These are phyloP conservation scores for Hypoxylon sp. DNA, from an alignment of 2,329 filamentous ascomycete genomes.

Conservation along the genomic window DNA sequence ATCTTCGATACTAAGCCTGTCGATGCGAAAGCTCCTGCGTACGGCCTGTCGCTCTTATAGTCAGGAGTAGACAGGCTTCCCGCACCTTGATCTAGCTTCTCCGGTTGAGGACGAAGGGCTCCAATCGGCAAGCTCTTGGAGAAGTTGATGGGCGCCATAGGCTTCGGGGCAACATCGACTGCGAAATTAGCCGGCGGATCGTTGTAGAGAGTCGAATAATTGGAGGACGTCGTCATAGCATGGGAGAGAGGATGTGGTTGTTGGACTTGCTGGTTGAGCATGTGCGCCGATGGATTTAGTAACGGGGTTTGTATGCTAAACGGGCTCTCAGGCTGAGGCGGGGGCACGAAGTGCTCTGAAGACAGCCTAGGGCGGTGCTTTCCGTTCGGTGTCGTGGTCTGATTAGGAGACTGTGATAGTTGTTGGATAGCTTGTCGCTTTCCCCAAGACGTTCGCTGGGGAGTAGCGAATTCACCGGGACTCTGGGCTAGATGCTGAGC, in stretches of 20 bases:
- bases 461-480: slow-evolving; percentile 65
- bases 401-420: slow-evolving; percentile 62
- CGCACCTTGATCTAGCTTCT: slow-evolving; percentile 33
- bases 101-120: slow-evolving; percentile 47
- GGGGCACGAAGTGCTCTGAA: slow-evolving; percentile 80
- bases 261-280: slow-evolving; percentile 59
- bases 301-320: slow-evolving; percentile 69
- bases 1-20: slow-evolving; percentile 96
- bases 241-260: slow-evolving; percentile 87
- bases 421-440: slow-evolving; percentile 69
- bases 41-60: slow-evolving; percentile 81
- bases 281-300: slow-evolving; percentile 66
- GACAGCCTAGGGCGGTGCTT: slow-evolving; percentile 79
- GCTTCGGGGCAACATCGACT: slow-evolving; percentile 64
- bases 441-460: slow-evolving; percentile 71
- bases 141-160: slow-evolving; percentile 65
- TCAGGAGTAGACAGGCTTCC: slow-evolving; percentile 77
- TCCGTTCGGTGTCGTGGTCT: slow-evolving; percentile 68
- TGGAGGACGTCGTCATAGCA: slow-evolving; percentile 88
- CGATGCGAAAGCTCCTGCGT: slow-evolving; percentile 89
- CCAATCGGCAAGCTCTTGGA: slow-evolving; percentile 77
- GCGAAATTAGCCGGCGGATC: slow-evolving; percentile 74
- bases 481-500: slow-evolving; percentile 67
- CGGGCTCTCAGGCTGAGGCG: slow-evolving; percentile 71
- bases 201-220: slow-evolving; percentile 80